phyloP scores from a whole-genome alignment of 2,329 filamentous ascomycete genomes.

The Aspergillus cejpii region DNA sequence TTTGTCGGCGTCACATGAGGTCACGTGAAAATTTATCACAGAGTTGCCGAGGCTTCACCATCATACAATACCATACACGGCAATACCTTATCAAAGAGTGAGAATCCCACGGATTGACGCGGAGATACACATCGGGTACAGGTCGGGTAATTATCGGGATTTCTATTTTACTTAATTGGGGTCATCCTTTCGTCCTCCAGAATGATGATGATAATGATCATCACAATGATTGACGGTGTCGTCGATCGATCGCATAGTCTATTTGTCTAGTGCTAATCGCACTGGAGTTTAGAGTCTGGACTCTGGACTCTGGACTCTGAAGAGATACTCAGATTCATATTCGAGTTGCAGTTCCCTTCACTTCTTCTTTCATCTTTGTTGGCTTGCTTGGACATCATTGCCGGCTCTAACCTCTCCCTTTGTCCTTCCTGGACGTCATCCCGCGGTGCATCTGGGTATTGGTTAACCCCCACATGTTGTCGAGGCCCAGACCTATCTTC shows the following conservation, averaged over 20 bases:
- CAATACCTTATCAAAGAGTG: slow-evolving; percentile 4
- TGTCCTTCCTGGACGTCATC: slow-evolving; percentile 19
- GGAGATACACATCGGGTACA: slow-evolving; percentile 12
- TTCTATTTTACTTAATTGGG: too few species aligned
- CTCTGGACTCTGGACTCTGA: too few species aligned
- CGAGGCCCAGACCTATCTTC: slow-evolving; percentile 1
- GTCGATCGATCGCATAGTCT: not conserved
- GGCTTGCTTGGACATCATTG: not conserved
- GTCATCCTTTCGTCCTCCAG: not conserved
- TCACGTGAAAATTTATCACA: slow-evolving; percentile 6
- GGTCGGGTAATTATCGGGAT: slow-evolving; percentile 16
- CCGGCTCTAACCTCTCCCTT: not conserved
- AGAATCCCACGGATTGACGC: slow-evolving; percentile 2
- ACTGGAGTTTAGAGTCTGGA: not conserved
- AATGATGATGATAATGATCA: not conserved
- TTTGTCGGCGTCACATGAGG: slow-evolving; percentile 4
- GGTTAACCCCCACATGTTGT: slow-evolving; percentile 17
- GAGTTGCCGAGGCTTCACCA: slow-evolving; percentile 4
- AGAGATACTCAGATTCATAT: too few species aligned
- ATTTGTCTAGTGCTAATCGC: not conserved
- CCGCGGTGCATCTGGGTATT: slow-evolving; percentile 9
- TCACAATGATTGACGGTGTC: not conserved
- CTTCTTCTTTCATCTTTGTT: not conserved
- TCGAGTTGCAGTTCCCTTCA: too few species aligned
- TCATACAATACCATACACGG: slow-evolving; percentile 1